Percentiles rank a stretch among this genome's conserved stretches.
These are phyloP conservation scores for Alternaria sp. DNA, from an alignment of 2,329 filamentous ascomycete species.

Conservation along the genomic window DNA sequence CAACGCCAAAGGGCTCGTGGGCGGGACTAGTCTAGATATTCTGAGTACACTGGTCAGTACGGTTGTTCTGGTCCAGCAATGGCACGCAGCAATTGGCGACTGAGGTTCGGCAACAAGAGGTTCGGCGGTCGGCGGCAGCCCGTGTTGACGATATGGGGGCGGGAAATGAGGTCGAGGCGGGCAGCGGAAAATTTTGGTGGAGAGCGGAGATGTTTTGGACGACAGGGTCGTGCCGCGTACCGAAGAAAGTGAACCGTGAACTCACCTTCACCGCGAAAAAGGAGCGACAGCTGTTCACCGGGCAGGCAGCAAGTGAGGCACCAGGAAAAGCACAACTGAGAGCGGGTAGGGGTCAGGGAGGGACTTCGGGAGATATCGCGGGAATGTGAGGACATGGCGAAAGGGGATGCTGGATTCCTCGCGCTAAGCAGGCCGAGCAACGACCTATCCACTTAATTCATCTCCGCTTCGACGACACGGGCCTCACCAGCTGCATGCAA, in stretches of 20 bases:
- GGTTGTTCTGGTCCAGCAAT: background rate
- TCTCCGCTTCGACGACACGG: constrained; percentile 35
- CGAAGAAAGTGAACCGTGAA: constrained; percentile 28
- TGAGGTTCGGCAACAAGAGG: constrained; percentile 12
- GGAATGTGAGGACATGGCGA: constrained; percentile 34
- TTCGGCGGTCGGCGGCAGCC: constrained; percentile 20
- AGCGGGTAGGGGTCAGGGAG: constrained; percentile 23
- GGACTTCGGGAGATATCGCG: constrained; percentile 31
- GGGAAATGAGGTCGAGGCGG: constrained; percentile 36
- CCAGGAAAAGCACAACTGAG: constrained; percentile 32
- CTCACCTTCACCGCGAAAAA: constrained; percentile 26
- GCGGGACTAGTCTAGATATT: constrained; percentile 10
- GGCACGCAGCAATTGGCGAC: constrained; percentile 18
- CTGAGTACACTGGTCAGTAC: constrained; percentile 24
- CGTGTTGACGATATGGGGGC: constrained; percentile 30
- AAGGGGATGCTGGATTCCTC: constrained; percentile 37
- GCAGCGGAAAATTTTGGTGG: constrained; percentile 46
- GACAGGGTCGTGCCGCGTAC: constrained; percentile 39
- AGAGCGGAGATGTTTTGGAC: constrained; percentile 33
- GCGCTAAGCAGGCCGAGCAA: constrained; percentile 41
- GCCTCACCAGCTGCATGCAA: constrained; percentile 40
- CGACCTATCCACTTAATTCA: constrained; percentile 32
- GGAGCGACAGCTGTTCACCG: constrained; percentile 43
- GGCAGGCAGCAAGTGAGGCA: constrained; percentile 36
- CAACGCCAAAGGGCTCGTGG: constrained; percentile 21